A percentile compares a stretch with the other conserved stretches of the same genome.
Conservation (phyloP, 2,329 filamentous ascomycete genomes). For the Didymella pinodella region DNA sequence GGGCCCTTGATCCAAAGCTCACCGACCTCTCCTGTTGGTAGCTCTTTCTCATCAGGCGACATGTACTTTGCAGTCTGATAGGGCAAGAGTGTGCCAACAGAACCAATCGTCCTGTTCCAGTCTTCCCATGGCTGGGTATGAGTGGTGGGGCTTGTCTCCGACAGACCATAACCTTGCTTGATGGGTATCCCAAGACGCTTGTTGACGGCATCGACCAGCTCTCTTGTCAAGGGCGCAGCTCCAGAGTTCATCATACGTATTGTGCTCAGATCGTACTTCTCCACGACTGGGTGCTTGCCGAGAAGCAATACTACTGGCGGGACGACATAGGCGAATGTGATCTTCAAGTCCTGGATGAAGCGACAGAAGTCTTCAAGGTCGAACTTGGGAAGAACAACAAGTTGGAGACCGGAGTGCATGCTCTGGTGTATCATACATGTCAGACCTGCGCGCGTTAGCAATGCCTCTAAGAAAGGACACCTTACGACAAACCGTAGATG, state of each 20-base stretch:
- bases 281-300: slow-evolving; percentile 78
- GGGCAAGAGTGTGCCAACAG: slow-evolving; percentile 78
- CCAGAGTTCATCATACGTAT: slow-evolving; percentile 87
- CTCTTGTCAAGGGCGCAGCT: slow-evolving; percentile 81
- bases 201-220: slow-evolving; percentile 80
- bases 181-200: slow-evolving; percentile 77
- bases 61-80: slow-evolving; percentile 86
- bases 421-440: slow-evolving; percentile 75
- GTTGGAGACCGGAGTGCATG: slow-evolving; percentile 69
- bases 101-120: slow-evolving; percentile 79
- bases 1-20: slow-evolving; percentile 76
- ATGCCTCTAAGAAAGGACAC: neutral
- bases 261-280: slow-evolving; percentile 80
- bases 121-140: slow-evolving; percentile 77
- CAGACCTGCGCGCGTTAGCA: slow-evolving; percentile 60
- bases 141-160: slow-evolving; percentile 83
- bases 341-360: slow-evolving; percentile 75
- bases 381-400: slow-evolving; percentile 80
- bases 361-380: slow-evolving; percentile 80
- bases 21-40: slow-evolving; percentile 66
- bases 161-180: slow-evolving; percentile 93
- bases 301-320: slow-evolving; percentile 84
- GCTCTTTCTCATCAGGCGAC: slow-evolving; percentile 65
- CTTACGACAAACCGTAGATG: slow-evolving; percentile 72
- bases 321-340: slow-evolving; percentile 83